Conservation (phyloP, 768 basidiomycete genomes). For the Lactarius deliciosus region DNA sequence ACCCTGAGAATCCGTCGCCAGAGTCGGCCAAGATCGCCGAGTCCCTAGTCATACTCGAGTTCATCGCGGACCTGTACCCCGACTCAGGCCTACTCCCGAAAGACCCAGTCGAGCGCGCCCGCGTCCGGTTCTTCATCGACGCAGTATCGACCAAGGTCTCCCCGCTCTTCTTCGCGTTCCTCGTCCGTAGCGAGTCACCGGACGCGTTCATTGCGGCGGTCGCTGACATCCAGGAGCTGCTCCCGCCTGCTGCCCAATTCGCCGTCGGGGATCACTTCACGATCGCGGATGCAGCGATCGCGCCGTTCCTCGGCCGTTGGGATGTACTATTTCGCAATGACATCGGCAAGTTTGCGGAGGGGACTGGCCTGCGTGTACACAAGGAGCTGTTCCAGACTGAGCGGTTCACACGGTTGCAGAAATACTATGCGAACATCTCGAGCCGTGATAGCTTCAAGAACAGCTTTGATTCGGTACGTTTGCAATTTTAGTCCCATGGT, state of each 20-base stretch:
- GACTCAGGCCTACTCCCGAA: slow-evolving; percentile 47
- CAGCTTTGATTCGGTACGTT: slow-evolving; percentile 51
- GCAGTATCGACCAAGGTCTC: slow-evolving; percentile 44
- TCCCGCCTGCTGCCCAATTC: slow-evolving; percentile 44
- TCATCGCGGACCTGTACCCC: slow-evolving; percentile 56
- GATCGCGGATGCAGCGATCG: slow-evolving; percentile 57
- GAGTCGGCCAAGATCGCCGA: slow-evolving; percentile 58
- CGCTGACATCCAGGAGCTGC: slow-evolving; percentile 47
- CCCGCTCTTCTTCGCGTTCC: slow-evolving; percentile 39
- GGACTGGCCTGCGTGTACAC: slow-evolving; percentile 44
- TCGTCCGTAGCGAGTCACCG: slow-evolving; percentile 38
- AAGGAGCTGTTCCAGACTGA: slow-evolving; percentile 40
- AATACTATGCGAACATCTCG: slow-evolving; percentile 47
- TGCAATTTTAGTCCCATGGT: not conserved
- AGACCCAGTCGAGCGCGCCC: slow-evolving; percentile 54
- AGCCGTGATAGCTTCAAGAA: slow-evolving; percentile 50
- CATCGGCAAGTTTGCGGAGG: slow-evolving; percentile 43
- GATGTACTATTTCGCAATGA: slow-evolving; percentile 46
- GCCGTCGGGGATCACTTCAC: slow-evolving; percentile 46
- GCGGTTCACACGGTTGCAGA: slow-evolving; percentile 47
- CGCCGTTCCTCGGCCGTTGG: slow-evolving; percentile 55
- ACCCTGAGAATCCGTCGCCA: slow-evolving; percentile 51
- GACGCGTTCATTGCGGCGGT: slow-evolving; percentile 43
- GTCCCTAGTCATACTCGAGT: slow-evolving; percentile 60
- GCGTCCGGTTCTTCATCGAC: slow-evolving; percentile 59